phyloP scores from a whole-genome alignment of 2,329 filamentous ascomycete genomes.

The Neurospora sp. region DNA sequence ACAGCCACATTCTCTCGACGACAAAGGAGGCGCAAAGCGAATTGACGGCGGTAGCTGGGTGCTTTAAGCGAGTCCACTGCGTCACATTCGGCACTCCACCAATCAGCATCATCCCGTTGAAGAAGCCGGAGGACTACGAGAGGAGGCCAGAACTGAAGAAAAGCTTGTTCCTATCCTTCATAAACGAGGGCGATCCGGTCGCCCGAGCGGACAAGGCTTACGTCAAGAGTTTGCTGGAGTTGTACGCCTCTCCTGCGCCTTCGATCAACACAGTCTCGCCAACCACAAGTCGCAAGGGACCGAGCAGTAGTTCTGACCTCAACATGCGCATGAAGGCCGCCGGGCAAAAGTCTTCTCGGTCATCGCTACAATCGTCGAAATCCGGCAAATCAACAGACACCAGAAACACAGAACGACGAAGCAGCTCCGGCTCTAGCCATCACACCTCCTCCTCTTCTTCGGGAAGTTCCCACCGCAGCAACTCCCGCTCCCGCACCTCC shows the following conservation, averaged over 20 bases:
- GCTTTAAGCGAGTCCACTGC: conserved; percentile 74
- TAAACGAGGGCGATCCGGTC: conserved; percentile 83
- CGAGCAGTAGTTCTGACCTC: conserved; percentile 1
- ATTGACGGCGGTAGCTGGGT: conserved; percentile 56
- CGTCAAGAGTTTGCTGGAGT: conserved; percentile 59
- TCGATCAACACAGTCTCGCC: conserved; percentile 7
- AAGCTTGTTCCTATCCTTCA: conserved; percentile 67
- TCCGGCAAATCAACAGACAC: conserved; percentile 14
- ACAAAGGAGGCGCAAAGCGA: conserved; percentile 50
- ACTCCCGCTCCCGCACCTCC: neutral
- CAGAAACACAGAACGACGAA: neutral
- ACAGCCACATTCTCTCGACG: conserved; percentile 66
- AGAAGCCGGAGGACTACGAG: conserved; percentile 40
- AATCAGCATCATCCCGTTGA: conserved; percentile 59
- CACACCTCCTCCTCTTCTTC: neutral
- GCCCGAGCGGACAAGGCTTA: conserved; percentile 68
- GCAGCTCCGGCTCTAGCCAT: neutral
- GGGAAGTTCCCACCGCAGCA: neutral
- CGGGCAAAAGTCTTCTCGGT: conserved; percentile 13
- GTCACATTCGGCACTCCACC: conserved; percentile 80
- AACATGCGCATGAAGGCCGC: conserved; percentile 10
- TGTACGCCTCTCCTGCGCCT: conserved; percentile 56
- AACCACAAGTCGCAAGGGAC: neutral
- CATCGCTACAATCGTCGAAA: conserved; percentile 19
- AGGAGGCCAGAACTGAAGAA: conserved; percentile 37